phyloP scores from a whole-genome alignment of 2,329 filamentous ascomycete genomes.

The Thielaviopsis punctulata region DNA sequence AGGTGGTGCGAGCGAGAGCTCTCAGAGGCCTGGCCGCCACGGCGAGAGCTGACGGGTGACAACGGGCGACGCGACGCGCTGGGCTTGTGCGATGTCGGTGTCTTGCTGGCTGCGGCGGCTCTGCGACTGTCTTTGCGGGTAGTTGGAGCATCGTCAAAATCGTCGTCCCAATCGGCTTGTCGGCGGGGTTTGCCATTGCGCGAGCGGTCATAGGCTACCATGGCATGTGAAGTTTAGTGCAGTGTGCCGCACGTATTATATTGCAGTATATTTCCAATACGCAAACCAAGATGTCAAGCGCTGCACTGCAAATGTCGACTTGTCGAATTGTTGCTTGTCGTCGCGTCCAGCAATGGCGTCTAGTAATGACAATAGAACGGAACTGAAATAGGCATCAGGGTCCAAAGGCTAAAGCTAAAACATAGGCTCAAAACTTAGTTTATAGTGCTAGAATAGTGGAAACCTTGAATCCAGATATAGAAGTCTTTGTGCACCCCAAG shows the following conservation, averaged over 20 bases:
- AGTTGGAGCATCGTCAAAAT: neutral
- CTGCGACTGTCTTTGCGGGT: constrained; percentile 3
- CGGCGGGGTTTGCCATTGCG: constrained; percentile 3
- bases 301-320: neutral
- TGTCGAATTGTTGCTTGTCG: neutral
- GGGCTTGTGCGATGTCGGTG: neutral
- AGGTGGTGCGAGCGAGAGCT: constrained; percentile 7
- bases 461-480: neutral
- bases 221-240: neutral
- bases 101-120: neutral
- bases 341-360: neutral
- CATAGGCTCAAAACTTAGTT: neutral
- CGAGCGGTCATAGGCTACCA: neutral
- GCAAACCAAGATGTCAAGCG: neutral
- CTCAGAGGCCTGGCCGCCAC: constrained; percentile 5
- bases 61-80: constrained; percentile 1
- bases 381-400: neutral
- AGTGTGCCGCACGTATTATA: neutral
- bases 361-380: neutral
- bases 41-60: constrained; percentile 7
- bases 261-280: too few species aligned
- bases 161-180: constrained; percentile 1
- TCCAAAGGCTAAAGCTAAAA: neutral
- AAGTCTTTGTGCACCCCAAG: neutral
- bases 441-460: neutral